A percentile compares a stretch with the other conserved stretches of the same genome.
Evolutionary conservation across 306 rosid genomes (phyloP).

Genomic region (Myrica gale): DNA sequence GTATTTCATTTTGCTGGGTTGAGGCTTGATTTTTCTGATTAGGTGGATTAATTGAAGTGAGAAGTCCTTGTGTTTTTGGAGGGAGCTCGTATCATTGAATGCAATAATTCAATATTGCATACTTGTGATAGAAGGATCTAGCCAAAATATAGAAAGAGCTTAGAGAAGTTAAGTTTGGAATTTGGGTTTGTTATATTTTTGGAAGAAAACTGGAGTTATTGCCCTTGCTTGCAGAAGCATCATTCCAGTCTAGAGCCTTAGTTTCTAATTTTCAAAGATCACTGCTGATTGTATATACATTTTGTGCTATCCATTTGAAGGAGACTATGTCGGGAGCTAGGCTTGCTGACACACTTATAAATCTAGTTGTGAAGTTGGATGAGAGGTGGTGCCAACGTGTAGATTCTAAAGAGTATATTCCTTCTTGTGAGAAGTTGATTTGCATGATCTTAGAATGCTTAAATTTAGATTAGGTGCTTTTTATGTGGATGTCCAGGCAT

Average conservation of each 20-base stretch:
- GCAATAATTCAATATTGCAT: neutral
- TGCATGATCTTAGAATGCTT: neutral
- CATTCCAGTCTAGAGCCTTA: neutral
- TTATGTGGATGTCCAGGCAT: neutral
- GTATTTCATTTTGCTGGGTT: neutral
- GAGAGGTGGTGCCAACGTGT: neutral
- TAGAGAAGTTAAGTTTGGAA: neutral
- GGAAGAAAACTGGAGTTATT: too few relatives aligned
- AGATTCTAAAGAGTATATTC: neutral
- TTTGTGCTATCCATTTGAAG: neutral
- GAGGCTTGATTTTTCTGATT: neutral
- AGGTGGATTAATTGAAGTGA: neutral
- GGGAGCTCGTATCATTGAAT: neutral
- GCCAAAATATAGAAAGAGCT: neutral
- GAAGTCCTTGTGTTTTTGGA: neutral
- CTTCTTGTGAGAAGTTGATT: neutral
- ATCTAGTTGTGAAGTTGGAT: neutral
- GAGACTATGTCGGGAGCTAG: neutral
- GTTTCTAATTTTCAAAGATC: neutral
- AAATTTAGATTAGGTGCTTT: neutral
- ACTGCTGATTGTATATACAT: neutral
- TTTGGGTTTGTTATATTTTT: too few relatives aligned
- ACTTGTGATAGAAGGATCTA: neutral
- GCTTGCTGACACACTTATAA: neutral
- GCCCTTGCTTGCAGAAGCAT: neutral